A percentile compares a stretch with the other conserved stretches of the same genome.
Evolutionary conservation across 2,329 filamentous ascomycete species (phyloP).

Genomic region (Nannizziopsis barbatae): DNA sequence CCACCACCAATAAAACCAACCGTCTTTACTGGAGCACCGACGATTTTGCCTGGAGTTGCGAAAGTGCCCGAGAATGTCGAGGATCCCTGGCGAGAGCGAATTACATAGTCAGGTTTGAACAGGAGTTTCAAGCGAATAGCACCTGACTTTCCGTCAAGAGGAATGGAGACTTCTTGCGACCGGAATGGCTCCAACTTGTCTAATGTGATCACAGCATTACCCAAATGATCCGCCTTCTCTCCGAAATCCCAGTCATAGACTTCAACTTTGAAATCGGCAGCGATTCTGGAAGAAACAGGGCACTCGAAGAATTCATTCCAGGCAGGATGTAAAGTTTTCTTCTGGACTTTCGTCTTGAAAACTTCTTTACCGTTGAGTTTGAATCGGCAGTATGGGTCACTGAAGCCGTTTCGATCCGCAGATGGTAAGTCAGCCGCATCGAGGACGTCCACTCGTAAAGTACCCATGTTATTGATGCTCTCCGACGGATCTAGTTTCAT

Average conservation of each 20-base stretch:
- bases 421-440: slow-evolving; percentile 81
- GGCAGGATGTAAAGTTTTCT: slow-evolving; percentile 86
- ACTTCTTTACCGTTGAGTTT: slow-evolving; percentile 78
- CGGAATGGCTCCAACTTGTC: slow-evolving; percentile 74
- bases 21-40: slow-evolving; percentile 91
- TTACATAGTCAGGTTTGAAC: slow-evolving; percentile 88
- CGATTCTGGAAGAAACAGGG: slow-evolving; percentile 69
- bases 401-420: slow-evolving; percentile 91
- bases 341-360: slow-evolving; percentile 89
- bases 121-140: slow-evolving; percentile 69
- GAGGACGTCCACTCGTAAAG: slow-evolving; percentile 81
- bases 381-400: slow-evolving; percentile 94
- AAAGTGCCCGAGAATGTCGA: slow-evolving; percentile 91
- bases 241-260: slow-evolving; percentile 96
- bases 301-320: slow-evolving; percentile 98
- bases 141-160: slow-evolving; percentile 82
- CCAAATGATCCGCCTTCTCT: slow-evolving; percentile 86
- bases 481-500: slow-evolving; percentile 92
- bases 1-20: slow-evolving; percentile 69
- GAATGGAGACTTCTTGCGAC: slow-evolving; percentile 60
- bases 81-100: slow-evolving; percentile 73
- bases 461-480: slow-evolving; percentile 98
- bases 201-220: slow-evolving; percentile 63
- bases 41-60: slow-evolving; percentile 72
- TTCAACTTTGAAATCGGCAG: slow-evolving; percentile 67